A percentile compares a stretch with the other conserved stretches of the same genome.
These are phyloP conservation scores for Eucalyptus fibrosa DNA, from an alignment of 345 rosid genomes.

Conservation along the genomic window DNA sequence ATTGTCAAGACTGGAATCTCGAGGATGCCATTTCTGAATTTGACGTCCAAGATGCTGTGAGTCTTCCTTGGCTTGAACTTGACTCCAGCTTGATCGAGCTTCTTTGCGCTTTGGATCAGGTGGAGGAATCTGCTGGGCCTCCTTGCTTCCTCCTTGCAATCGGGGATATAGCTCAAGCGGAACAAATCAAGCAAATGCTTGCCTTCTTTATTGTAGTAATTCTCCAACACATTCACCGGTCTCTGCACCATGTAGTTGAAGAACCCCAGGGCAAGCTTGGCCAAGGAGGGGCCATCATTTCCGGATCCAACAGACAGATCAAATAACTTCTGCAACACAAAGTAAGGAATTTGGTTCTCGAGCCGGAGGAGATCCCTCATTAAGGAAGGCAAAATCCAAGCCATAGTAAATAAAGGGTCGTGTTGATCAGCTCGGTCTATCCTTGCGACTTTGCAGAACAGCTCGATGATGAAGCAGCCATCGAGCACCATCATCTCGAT, in stretches of 20 bases:
- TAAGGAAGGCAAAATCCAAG: constrained; percentile 65
- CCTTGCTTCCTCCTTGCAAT: not conserved
- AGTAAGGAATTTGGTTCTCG: constrained; percentile 64
- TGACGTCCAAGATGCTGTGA: constrained; percentile 31
- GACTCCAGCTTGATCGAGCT: constrained; percentile 46
- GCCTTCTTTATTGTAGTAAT: constrained; percentile 3
- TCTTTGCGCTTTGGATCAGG: constrained; percentile 45
- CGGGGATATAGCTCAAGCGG: constrained; percentile 30
- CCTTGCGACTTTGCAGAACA: constrained; percentile 39
- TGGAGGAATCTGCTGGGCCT: not conserved
- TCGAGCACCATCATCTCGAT: constrained; percentile 63
- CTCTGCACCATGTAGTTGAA: constrained; percentile 43
- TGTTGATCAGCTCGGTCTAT: constrained; percentile 15
- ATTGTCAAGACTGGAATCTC: constrained; percentile 28
- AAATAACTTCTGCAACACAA: constrained; percentile 41
- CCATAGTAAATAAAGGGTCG: constrained; percentile 60
- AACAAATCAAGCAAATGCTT: constrained; percentile 68
- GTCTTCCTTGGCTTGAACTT: constrained; percentile 13
- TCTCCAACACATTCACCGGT: constrained; percentile 11
- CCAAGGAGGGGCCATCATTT: constrained; percentile 18
- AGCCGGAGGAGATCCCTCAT: constrained; percentile 46
- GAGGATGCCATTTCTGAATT: constrained; percentile 21
- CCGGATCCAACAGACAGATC: constrained; percentile 17
- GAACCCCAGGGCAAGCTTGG: constrained; percentile 36
- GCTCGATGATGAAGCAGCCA: constrained; percentile 47